Evolutionary conservation across 345 rosid genomes (phyloP), one percentile per base, ranked within the genome.

Genomic region (Conringia planisiliqua): DNA sequence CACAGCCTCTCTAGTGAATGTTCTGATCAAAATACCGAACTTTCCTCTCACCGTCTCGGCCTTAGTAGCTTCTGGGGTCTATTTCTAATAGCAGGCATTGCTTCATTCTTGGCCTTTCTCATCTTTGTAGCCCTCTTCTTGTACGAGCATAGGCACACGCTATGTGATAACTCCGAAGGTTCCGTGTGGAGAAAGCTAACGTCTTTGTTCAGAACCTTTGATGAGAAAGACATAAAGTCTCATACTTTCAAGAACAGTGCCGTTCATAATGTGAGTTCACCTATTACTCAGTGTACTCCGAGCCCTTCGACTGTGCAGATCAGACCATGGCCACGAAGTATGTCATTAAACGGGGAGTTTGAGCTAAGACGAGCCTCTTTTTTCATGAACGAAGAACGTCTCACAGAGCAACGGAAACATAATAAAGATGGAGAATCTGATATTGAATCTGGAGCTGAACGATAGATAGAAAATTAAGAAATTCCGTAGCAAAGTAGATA

Each of bases 1-100:
- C 16, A 1, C 16, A 29, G 24, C 20, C 14, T 8, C 40, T 1
- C 30, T 7, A 62, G 65, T 12, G 29, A 36, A 3, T 75, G 84
- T 50, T 56, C 66, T 62, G 79, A 67, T 42, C 73, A 56, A 33
- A 50, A 2, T 4, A 24, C 69, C 2, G 1, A 48, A 8, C 73
- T 70, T 35, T 71, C 80, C 1, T 72, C 83, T 0, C 71, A 76
- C 44, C 72, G 81, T 46, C 86, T 84, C 1, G 67, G 76, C 14
- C 52, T 83, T 0, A 26, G 71, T 27, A 81, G 79, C 83, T 83
- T 86, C 14, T 75, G 78, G 50, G 88, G 85, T 3, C 76, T 86
- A 1, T 86, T 85, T 67, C 32, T 86, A 73, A 63, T 86, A 66
- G 74, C 79, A 26, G 82, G 80, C 44, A 4, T 66, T 11, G 80